Percentiles rank a stretch among this genome's conserved stretches.
These are phyloP conservation scores for Pyrus hybrid DNA, from an alignment of 331 rosid species.

Conservation along the genomic window DNA sequence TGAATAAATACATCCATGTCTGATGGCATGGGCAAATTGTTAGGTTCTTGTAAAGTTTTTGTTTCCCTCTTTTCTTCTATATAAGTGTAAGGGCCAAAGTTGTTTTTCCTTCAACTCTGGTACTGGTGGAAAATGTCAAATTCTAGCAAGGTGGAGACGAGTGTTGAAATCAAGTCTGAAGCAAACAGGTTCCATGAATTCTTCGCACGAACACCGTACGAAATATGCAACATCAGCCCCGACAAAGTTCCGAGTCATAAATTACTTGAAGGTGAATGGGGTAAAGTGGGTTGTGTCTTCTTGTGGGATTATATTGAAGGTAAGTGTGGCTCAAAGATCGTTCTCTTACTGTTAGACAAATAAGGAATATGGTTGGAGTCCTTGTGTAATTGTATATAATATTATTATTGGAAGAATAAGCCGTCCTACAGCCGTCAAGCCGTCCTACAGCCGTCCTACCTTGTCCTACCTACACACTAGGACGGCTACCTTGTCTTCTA, in stretches of 20 bases:
- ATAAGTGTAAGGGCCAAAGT: not conserved
- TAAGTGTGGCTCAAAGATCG: not conserved
- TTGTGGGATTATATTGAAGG: constrained; percentile 26
- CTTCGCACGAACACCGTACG: constrained; percentile 19
- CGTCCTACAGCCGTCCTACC: too few species aligned
- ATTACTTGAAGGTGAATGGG: constrained; percentile 38
- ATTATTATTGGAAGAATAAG: too few species aligned
- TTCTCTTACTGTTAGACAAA: not conserved
- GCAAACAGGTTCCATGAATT: constrained; percentile 20
- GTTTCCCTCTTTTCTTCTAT: too few species aligned
- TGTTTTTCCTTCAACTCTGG: not conserved
- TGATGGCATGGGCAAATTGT: too few species aligned
- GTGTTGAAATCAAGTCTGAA: constrained; percentile 22
- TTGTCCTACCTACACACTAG: too few species aligned
- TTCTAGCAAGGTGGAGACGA: not conserved
- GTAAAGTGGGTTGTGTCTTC: constrained; percentile 28
- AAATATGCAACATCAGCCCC: constrained; percentile 9
- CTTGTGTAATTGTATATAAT: too few species aligned
- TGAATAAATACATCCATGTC: too few species aligned
- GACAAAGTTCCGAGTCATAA: constrained; percentile 15
- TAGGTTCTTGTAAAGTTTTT: too few species aligned
- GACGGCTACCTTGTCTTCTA: too few species aligned
- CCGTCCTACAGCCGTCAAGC: too few species aligned
- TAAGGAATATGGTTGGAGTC: too few species aligned
- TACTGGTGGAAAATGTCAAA: not conserved